Evolutionary conservation across 2,329 filamentous ascomycete genomes (phyloP), one percentile per base, ranked within the genome.

Genomic region (Zelopaecilomyces penicillatus): DNA sequence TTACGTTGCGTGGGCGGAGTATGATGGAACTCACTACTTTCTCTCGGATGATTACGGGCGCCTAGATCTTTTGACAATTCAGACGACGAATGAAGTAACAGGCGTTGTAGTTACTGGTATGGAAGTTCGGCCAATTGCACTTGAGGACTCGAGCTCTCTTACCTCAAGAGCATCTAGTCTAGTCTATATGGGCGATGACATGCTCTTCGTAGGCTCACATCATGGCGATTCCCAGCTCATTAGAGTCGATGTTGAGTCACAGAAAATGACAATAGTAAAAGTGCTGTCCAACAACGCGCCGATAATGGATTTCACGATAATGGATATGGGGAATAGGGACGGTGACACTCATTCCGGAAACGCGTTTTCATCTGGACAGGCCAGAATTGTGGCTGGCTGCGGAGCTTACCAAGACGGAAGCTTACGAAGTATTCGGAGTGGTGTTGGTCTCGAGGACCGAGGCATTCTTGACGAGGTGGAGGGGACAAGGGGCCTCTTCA

Each of bases 331-430:
- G 1, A 90, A 88, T 54, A 76, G 87, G 45, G 83, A 87, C 48
- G 83, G 83, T 26, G 85, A 93, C 51, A 80, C 75, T 6, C 82
- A 87, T 46, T 65, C 72, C 12, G 85, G 83, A 3, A 94, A 93
- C 56, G 87, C 93, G 50, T 98, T 95, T 58, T 95, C 90, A 0
- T 95, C 91, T 1, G 93, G 93, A 0, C 91, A 98, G 65, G 90
- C 93, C 38, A 80, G 90, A 34, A 86, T 98, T 49, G 88, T 98
- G 8, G 90, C 91, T 2, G 91, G 89, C 1, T 96, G 90, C 44
- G 93, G 93, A 29, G 89, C 87, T 0, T 93, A 87, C 59, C 82
- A 86, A 52, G 88, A 95, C 57, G 93, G 93, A 12, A 91, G 85
- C 45, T 67, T 98, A 43, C 76, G 93, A 48, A 95, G 88, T 59